These are phyloP conservation scores for Canna indica DNA, from an alignment of 176 grass and related monocot genomes.

Conservation along the genomic window DNA sequence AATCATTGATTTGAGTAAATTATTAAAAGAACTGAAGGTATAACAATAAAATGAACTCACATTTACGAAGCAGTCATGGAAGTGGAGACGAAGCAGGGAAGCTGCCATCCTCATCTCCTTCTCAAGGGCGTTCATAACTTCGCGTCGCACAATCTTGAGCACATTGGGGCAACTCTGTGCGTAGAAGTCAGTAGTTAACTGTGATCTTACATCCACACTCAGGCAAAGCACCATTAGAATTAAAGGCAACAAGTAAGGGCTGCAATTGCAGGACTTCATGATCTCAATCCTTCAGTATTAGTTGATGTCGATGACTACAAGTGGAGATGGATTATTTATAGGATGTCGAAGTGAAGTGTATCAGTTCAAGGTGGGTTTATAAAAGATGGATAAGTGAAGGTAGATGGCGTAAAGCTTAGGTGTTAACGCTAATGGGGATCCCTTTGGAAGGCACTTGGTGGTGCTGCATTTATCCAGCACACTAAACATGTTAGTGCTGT, in stretches of 20 bases:
- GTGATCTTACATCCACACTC: not conserved
- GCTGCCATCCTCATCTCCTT: slow-evolving; percentile 13
- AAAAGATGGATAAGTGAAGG: no score
- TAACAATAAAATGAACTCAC: not conserved
- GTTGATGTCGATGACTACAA: not conserved
- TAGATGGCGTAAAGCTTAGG: not conserved
- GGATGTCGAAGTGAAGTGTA: no score
- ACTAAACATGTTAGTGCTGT: not conserved
- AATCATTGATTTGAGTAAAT: not conserved
- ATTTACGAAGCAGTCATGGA: slow-evolving; percentile 22
- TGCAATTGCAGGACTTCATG: not conserved
- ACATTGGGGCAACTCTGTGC: slow-evolving; percentile 3
- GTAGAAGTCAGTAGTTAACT: slow-evolving; percentile 8
- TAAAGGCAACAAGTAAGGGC: not conserved
- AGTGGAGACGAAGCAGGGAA: slow-evolving; percentile 19
- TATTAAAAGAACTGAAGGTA: not conserved
- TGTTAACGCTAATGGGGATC: not conserved
- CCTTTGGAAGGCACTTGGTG: not conserved
- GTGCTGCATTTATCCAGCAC: not conserved
- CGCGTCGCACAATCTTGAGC: not conserved
- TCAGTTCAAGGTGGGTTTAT: no score
- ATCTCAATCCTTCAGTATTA: not conserved
- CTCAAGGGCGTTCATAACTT: not conserved
- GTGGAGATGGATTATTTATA: not conserved
- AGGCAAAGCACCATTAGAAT: not conserved